Evolutionary conservation across 371 early-diverging fungal genomes (phyloP).

Genomic region (Zopfochytrium polystomum): DNA sequence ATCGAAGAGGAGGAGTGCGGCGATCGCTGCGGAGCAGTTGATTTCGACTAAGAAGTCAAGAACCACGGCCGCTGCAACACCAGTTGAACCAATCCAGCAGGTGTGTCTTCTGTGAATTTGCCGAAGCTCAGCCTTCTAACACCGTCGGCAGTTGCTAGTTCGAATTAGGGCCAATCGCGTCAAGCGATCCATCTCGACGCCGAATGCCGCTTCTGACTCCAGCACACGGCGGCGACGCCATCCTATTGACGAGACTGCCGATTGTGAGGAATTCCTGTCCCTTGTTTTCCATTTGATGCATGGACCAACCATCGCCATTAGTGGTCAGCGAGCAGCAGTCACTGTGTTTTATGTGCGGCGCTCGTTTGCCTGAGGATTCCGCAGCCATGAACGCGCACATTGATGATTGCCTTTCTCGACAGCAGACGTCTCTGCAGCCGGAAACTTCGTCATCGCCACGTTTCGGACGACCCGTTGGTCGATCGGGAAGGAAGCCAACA

Average conservation of each 20-base stretch:
- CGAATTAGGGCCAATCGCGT: background rate
- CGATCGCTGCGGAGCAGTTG: background rate
- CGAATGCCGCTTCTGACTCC: too few species aligned
- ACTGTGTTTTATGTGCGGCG: constrained; percentile 74
- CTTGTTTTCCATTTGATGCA: background rate
- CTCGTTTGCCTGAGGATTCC: constrained; percentile 56
- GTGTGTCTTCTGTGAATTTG: background rate
- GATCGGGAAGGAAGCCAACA: background rate
- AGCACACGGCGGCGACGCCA: background rate
- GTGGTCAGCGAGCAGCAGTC: constrained; percentile 7
- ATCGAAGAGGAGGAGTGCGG: background rate
- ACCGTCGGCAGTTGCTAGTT: background rate
- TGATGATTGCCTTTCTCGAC: constrained; percentile 56
- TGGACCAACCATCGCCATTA: background rate
- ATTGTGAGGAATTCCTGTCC: background rate
- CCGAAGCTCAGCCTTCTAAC: background rate
- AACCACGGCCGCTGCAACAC: background rate
- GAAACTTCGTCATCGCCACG: background rate
- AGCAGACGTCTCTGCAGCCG: background rate
- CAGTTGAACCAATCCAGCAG: background rate
- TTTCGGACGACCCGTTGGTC: background rate
- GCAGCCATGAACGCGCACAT: constrained; percentile 67
- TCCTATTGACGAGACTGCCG: too few species aligned
- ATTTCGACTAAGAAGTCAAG: background rate
- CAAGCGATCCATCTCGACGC: background rate